phyloP scores from a whole-genome alignment of 2,329 filamentous ascomycete genomes.

The Calonectria fujianensis region DNA sequence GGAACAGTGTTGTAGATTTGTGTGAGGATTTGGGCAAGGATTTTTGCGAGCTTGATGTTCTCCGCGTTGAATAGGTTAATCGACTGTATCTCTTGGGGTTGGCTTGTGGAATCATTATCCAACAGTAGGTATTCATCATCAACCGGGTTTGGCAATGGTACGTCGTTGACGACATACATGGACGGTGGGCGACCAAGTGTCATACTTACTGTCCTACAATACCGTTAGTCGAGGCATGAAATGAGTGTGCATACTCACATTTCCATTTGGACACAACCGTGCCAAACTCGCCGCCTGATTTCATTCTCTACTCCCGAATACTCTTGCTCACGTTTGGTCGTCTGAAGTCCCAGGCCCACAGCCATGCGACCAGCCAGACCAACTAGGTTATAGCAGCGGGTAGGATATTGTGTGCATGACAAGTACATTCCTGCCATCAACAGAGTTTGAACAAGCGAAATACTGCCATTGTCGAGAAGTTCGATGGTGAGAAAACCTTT shows the following conservation, averaged over 20 bases:
- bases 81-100: neutral
- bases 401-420: slow-evolving; percentile 31
- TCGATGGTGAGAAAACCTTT: slow-evolving; percentile 5
- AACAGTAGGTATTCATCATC: slow-evolving; percentile 19
- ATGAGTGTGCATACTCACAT: neutral
- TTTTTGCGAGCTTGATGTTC: slow-evolving; percentile 27
- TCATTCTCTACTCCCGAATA: slow-evolving; percentile 10
- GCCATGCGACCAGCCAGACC: slow-evolving; percentile 31
- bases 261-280: slow-evolving; percentile 32
- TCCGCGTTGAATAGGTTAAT: slow-evolving; percentile 25
- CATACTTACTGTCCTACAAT: slow-evolving; percentile 27
- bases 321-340: neutral
- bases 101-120: neutral
- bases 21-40: slow-evolving; percentile 20
- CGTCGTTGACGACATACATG: slow-evolving; percentile 15
- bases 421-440: slow-evolving; percentile 11
- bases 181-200: slow-evolving; percentile 28
- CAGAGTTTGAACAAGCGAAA: slow-evolving; percentile 28
- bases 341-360: slow-evolving; percentile 30
- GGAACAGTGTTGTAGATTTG: slow-evolving; percentile 21
- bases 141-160: slow-evolving; percentile 17
- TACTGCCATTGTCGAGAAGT: slow-evolving; percentile 16
- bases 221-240: neutral
- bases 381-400: slow-evolving; percentile 28
- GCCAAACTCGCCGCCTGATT: slow-evolving; percentile 23